phyloP scores from a whole-genome alignment of 202 grass and related monocot genomes.

The Setaria viridis region DNA sequence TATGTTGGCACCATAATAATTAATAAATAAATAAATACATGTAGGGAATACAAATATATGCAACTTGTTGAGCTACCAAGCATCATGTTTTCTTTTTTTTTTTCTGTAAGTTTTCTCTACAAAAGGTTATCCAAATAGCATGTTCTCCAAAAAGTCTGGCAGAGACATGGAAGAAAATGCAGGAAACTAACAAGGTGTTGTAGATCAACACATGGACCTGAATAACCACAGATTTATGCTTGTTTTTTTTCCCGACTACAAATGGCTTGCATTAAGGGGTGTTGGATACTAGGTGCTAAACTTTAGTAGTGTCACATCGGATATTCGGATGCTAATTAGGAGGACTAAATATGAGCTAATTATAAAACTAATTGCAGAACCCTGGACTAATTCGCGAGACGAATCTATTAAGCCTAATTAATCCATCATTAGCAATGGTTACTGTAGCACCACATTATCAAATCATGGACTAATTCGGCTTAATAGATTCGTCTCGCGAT shows the following conservation, averaged over 20 bases:
- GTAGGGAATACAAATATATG: not conserved
- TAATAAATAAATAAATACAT: not conserved
- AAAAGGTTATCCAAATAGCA: not conserved
- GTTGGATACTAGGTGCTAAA: too few relatives aligned
- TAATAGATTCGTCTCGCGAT: too few relatives aligned
- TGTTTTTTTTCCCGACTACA: not conserved
- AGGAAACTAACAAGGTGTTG: not conserved
- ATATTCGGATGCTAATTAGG: too few relatives aligned
- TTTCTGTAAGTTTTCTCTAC: not conserved
- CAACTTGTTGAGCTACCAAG: conserved; percentile 37
- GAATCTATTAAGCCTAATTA: too few relatives aligned
- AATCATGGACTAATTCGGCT: too few relatives aligned
- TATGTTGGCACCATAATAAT: conserved; percentile 22
- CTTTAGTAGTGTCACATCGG: too few relatives aligned
- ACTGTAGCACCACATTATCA: too few relatives aligned
- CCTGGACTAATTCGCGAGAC: too few relatives aligned
- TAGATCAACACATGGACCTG: not conserved
- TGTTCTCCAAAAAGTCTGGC: not conserved
- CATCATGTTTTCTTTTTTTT: not conserved
- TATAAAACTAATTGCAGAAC: too few relatives aligned
- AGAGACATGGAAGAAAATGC: not conserved
- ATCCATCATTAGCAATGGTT: too few relatives aligned
- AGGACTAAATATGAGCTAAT: too few relatives aligned
- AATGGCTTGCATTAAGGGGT: not conserved
- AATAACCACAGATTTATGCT: too few relatives aligned